Conservation (phyloP, 805 yeast species). For the Candida hispaniensis region DNA sequence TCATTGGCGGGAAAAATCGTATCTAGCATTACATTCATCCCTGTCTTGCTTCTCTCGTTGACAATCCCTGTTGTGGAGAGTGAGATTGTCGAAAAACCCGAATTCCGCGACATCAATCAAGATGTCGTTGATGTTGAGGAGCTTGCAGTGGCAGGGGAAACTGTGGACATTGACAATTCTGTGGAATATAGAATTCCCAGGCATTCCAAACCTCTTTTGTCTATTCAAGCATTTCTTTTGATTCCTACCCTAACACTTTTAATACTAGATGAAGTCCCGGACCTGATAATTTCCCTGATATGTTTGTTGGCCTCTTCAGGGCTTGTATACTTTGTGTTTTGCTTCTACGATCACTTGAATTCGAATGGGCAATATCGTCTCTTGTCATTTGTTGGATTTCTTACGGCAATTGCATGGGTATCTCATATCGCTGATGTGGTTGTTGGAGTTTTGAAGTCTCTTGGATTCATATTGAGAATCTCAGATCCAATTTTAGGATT, state of each 20-base stretch:
- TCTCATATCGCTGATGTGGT: conserved; percentile 60
- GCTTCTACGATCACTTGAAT: conserved; percentile 11
- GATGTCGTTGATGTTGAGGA: too few species aligned
- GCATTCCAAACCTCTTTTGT: conserved; percentile 19
- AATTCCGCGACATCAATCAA: too few species aligned
- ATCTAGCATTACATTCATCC: conserved; percentile 22
- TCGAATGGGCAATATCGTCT: conserved; percentile 15
- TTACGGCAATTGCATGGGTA: conserved; percentile 56
- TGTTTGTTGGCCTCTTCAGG: conserved; percentile 16
- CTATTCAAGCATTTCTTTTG: conserved; percentile 29
- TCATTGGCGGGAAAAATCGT: conserved; percentile 18
- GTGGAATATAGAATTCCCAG: conserved; percentile 10
- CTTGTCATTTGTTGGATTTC: conserved; percentile 43
- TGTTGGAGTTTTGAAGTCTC: conserved; percentile 48
- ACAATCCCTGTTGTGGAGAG: conserved; percentile 30
- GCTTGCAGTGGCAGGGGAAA: not conserved
- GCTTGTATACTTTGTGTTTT: conserved; percentile 6
- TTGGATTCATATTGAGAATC: conserved; percentile 49
- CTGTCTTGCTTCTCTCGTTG: conserved; percentile 26
- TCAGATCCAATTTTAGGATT: conserved; percentile 77
- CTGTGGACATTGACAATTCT: conserved; percentile 9
- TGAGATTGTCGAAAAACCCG: conserved; percentile 8
- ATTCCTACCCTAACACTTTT: conserved; percentile 25
- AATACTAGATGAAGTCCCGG: conserved; percentile 7
- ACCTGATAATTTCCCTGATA: conserved; percentile 3